phyloP scores from a whole-genome alignment of 768 basidiomycete species.

The Mrakia frigida region DNA sequence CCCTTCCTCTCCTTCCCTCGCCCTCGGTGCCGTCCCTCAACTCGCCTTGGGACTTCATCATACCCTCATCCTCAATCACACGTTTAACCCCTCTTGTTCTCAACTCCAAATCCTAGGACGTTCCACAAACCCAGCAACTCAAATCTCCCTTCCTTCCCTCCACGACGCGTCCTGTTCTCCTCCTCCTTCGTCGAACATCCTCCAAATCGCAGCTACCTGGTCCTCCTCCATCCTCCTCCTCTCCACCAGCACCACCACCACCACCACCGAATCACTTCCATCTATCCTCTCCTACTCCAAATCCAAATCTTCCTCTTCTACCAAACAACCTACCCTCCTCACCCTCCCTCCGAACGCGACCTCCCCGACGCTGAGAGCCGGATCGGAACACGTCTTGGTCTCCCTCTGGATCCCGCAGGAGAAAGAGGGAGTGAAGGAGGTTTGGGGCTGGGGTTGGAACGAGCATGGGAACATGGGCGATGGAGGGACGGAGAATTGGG shows the following conservation, averaged over 20 bases:
- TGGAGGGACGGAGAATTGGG: background rate
- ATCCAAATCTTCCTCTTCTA: background rate
- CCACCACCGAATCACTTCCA: background rate
- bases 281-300: background rate
- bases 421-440: constrained; percentile 41
- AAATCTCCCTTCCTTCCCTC: background rate
- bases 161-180: too few species aligned
- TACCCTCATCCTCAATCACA: background rate
- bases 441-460: constrained; percentile 97
- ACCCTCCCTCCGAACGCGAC: too few species aligned
- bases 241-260: background rate
- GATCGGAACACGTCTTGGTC: constrained; percentile 64
- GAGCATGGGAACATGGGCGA: constrained; percentile 88
- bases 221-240: background rate
- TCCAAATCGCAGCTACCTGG: background rate
- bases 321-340: background rate
- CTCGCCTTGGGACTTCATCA: background rate
- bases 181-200: background rate
- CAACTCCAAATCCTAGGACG: background rate
- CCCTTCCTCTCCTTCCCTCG: background rate
- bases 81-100: background rate
- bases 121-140: background rate
- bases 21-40: background rate
- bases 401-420: constrained; percentile 23
- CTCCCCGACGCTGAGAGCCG: background rate